Base-by-base conservation (phyloP, 2,329 filamentous ascomycete species). In the Sclerotinia subarctica region DNA sequence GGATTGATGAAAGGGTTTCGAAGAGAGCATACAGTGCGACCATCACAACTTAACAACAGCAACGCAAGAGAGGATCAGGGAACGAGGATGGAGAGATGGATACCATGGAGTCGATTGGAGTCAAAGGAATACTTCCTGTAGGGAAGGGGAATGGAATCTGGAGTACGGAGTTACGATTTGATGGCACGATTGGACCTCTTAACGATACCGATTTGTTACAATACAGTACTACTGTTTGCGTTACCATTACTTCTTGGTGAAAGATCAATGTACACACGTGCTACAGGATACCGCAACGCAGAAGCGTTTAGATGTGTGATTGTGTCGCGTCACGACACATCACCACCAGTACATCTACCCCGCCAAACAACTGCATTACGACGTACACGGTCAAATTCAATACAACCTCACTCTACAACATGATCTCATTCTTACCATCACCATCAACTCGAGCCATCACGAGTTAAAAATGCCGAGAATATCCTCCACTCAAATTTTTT, bases 151-250 rank as follows among this genome's bases (percentile, higher is more conserved):
- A 38, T 13, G 21, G 59, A n/a, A 38, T 26, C 5, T 62, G 46
- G 46, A 62, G 59, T 62, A 62, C 49, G 59, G 59, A 62, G 59
- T 51, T 26, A 42, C 32, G 59, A 62, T 38, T 49, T 51, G 29
- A 49, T 47, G 58, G 29, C 29, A 62, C 59, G 59, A 51, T 62
- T 51, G 59, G 51, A 38, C 59, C 59, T 60, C 24, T 32, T 26
- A 38, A n/a, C 59, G 59, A 62, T 62, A 62, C 59, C 59, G 59
- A 51, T 26, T 42, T 38, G 46, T 51, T 51, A 62, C 59, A 51
- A 62, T 62, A 62, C 59, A 62, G 59, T 62, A 51, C 29, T 49
- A 21, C 59, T 38, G n/a, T 51, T 51, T 42, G 32, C 29, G 46
- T 58, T 44, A 32, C 24, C 59, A 38, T 35, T 62, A 38, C n/a